A percentile compares a stretch with the other conserved stretches of the same genome.
These are phyloP conservation scores for Collybia mongolica DNA, from an alignment of 768 basidiomycete species.

Conservation along the genomic window DNA sequence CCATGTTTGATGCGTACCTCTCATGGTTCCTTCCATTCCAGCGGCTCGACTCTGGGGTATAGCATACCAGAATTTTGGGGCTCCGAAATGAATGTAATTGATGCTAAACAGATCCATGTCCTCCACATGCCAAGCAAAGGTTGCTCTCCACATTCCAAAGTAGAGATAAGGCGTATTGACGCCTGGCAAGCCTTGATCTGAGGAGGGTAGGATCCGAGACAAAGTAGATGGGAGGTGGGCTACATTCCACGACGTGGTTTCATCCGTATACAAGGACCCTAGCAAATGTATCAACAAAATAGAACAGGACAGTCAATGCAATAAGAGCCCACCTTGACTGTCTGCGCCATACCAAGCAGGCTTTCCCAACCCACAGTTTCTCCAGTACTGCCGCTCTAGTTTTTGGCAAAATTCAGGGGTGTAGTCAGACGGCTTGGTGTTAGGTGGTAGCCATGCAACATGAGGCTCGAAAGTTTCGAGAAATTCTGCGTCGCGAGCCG, in stretches of 20 bases:
- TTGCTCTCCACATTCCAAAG: constrained; percentile 99
- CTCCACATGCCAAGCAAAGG: constrained; percentile 99
- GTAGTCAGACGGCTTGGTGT: constrained; percentile 75
- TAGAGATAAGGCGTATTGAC: constrained; percentile 98
- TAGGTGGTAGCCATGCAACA: constrained; percentile 76
- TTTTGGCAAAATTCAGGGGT: constrained; percentile 85
- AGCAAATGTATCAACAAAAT: constrained; percentile 5
- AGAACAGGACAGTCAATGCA: not conserved
- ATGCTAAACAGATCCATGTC: constrained; percentile 99
- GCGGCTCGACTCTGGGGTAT: constrained; percentile 83
- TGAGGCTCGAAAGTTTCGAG: constrained; percentile 70
- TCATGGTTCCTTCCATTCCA: constrained; percentile 88
- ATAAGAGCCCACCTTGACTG: constrained; percentile 65
- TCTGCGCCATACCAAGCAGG: constrained; percentile 99
- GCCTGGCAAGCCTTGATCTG: constrained; percentile 77
- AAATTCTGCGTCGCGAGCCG: constrained; percentile 51
- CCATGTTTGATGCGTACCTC: constrained; percentile 46
- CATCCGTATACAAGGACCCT: constrained; percentile 73
- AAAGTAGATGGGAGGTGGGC: constrained; percentile 85
- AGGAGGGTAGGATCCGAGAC: constrained; percentile 70
- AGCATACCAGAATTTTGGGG: constrained; percentile 97
- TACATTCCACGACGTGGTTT: constrained; percentile 91
- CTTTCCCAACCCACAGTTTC: constrained; percentile 83
- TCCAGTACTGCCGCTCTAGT: constrained; percentile 90
- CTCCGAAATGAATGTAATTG: constrained; percentile 98